phyloP scores from a whole-genome alignment of 306 rosid genomes.

The Sechiopsis laciniata region DNA sequence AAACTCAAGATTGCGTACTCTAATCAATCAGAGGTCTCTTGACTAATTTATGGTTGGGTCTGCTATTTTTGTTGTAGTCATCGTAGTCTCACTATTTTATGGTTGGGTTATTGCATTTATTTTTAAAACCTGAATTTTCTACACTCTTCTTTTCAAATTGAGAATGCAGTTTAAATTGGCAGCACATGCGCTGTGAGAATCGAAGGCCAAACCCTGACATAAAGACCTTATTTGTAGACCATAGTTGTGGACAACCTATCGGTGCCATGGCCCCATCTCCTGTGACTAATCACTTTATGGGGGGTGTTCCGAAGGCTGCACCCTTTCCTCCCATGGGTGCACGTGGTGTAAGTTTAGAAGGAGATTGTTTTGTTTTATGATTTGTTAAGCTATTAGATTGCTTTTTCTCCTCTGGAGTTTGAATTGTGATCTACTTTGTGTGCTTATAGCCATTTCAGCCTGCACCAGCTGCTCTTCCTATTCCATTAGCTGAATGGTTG shows the following conservation, averaged over 20 bases:
- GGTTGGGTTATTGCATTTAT: conserved; percentile 16
- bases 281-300: conserved; percentile 93
- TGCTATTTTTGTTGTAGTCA: neutral
- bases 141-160: conserved; percentile 20
- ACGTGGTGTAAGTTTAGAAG: conserved; percentile 26
- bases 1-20: conserved; percentile 89
- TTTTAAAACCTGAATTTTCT: conserved; percentile 6
- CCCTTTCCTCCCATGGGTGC: conserved; percentile 87
- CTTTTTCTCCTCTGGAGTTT: conserved; percentile 8
- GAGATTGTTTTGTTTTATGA: too few relatives aligned
- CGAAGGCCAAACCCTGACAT: conserved; percentile 98
- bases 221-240: conserved; percentile 95
- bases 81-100: conserved; percentile 7
- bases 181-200: conserved; percentile 97
- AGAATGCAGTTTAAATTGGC: conserved; percentile 91
- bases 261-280: conserved; percentile 99
- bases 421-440: conserved; percentile 31
- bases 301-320: conserved; percentile 85
- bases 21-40: conserved; percentile 88
- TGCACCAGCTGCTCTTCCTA: conserved; percentile 70
- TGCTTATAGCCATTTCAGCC: conserved; percentile 85
- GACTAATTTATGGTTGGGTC: conserved; percentile 17
- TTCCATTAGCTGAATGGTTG: conserved; percentile 98
- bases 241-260: conserved; percentile 94
- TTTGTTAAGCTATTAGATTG: too few relatives aligned